These are phyloP conservation scores for Cucurbita ficifolia DNA, from an alignment of 306 rosid species.

Conservation along the genomic window DNA sequence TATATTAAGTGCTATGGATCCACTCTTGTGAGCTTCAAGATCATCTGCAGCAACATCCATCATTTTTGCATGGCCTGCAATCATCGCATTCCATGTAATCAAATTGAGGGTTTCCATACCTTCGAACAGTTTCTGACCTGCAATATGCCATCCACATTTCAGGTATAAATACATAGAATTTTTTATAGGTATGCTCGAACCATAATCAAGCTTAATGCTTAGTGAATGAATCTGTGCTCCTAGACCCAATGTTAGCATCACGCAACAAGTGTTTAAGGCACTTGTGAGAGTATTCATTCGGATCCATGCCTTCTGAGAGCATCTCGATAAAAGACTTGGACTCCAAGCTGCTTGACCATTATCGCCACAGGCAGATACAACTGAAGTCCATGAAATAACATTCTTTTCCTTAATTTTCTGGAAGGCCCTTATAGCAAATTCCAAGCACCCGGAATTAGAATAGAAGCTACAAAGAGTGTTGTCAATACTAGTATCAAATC, in stretches of 20 bases:
- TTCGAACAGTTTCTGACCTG: slow-evolving; percentile 46
- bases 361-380: slow-evolving; percentile 57
- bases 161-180: slow-evolving; percentile 63
- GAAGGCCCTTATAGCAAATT: slow-evolving; percentile 40
- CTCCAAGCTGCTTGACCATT: slow-evolving; percentile 47
- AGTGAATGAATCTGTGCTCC: slow-evolving; percentile 59
- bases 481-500: slow-evolving; percentile 65
- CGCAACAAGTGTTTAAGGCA: slow-evolving; percentile 58
- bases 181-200: slow-evolving; percentile 34
- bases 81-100: slow-evolving; percentile 87
- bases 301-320: slow-evolving; percentile 41
- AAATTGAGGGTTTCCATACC: slow-evolving; percentile 35
- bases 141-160: slow-evolving; percentile 51
- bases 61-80: slow-evolving; percentile 64
- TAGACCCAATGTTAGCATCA: slow-evolving; percentile 24
- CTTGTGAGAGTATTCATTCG: slow-evolving; percentile 70
- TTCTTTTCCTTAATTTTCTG: slow-evolving; percentile 39
- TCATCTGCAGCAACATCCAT: slow-evolving; percentile 45
- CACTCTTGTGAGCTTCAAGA: slow-evolving; percentile 41
- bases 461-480: slow-evolving; percentile 75
- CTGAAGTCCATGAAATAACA: slow-evolving; percentile 78
- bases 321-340: slow-evolving; percentile 29
- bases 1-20: slow-evolving; percentile 48
- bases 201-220: slow-evolving; percentile 43
- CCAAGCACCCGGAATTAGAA: slow-evolving; percentile 46